Base-by-base conservation (phyloP, 805 yeast genomes). In the Saccharomycopsis selenospora region DNA sequence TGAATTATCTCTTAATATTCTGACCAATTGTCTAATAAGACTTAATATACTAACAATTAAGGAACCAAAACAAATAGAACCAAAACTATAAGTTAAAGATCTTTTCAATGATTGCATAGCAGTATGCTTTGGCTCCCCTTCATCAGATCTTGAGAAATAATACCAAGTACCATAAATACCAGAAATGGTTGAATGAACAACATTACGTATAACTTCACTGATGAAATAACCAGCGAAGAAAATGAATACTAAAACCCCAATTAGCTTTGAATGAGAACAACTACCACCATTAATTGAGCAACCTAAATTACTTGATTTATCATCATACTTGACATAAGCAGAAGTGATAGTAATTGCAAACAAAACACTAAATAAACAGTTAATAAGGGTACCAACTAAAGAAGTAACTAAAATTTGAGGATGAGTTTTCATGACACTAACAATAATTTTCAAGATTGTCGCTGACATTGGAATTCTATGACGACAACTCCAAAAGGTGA, bases 111-210 rank as follows among this genome's bases (percentile, higher is more conserved):
- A 82, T 2, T 93, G 89, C 52, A 81, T 67, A 0, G 95, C 93
- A 2, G 95, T 91, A 69, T 76, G 73, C 57, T 61, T 72, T 27
- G 96, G 95, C 68, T 77, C 82, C 2, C 89, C 89, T 61, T 82
- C 83, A 61, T 82, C 88, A 10, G 88, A 77, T 48, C 72, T 71
- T 17, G 84, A 75, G 64, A 85, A 75, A 65, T 87, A 90, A 65
- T 86, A 89, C 96, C 97, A 90, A 6, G 91, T 77, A 7, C 96
- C 96, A 61, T 77, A 90, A 17, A 88, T 79, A 23, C 95, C 95
- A 22, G 91, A 74, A 42, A 87, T 80, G 1, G 89, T 77, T 20
- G 83, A 85, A 60, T 90, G 95, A 30, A 88, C 80, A 13, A 85
- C 72, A 58, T 85, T 88, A 65, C 81, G 80, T 50, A 86, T 70